Base-by-base conservation (phyloP, 2,329 filamentous ascomycete genomes). In the Epicoccum nigrum region DNA sequence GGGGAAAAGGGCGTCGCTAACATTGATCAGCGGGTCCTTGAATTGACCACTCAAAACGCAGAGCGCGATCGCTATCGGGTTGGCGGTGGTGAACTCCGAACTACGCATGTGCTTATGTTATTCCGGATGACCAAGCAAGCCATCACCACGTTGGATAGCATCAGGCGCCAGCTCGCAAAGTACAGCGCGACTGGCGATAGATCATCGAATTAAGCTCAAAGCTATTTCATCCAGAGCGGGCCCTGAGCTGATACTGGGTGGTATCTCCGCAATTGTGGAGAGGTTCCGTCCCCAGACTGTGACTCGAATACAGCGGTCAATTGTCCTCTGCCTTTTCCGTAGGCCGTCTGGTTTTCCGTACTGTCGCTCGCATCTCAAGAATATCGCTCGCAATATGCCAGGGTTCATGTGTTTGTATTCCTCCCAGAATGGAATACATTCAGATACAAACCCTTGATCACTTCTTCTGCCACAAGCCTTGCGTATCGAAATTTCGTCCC, bases 401-500 rank as follows among this genome's bases (percentile, higher is more conserved):
- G 31, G 28, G 25, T 37, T 40, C 15, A 43, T 31, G 13, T 27
- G 17, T 49, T 15, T 20, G 6, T 7, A 13, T 47, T 27, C 16
- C 15, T 43, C 7, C 56, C 63, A 39, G 67, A 64, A 38, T 70
- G 70, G 4, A 70, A 40, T 43, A 65, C 67, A 39, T 67, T 64
- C 4, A 63, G 64, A 9, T 25, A 25, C 31, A 61, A 46, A 39
- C 69, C 69, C 28, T 59, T 59, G 37, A 41, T 42, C 2, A 65
- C 60, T 8, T 65, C 51, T 16, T 62, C 66, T 9, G 61, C 55
- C 3, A 58, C 62, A n/a, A 70, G 47, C 5, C 67, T 65, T 16
- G 67, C 67, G 48, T 69, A 67, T 12, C 64, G 57, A 30, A 60
- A 69, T 16, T 52, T 32, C 17, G 54, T 54, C 5, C 60, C 59